Evolutionary conservation across 176 grass and related monocot genomes (phyloP).

Genomic region (Lolium rigidum): DNA sequence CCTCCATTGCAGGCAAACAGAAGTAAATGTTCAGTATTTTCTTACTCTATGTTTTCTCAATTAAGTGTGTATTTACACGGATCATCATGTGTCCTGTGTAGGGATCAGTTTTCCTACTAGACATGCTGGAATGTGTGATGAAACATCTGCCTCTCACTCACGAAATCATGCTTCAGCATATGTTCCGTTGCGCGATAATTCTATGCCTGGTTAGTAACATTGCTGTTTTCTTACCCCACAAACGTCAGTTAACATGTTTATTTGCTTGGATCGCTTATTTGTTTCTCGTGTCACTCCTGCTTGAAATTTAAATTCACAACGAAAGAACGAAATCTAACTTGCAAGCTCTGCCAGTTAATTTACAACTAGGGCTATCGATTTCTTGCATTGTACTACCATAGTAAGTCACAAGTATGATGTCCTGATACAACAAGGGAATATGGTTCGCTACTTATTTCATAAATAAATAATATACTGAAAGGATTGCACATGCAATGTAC

Average conservation of each 20-base stretch:
- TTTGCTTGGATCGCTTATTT: not conserved
- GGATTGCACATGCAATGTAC: not conserved
- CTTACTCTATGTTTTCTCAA: not conserved
- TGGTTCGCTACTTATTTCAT: not conserved
- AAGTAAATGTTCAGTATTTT: slow-evolving; percentile 4
- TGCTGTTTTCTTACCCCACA: not conserved
- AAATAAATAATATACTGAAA: not conserved
- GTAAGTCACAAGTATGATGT: not conserved
- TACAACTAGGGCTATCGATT: not conserved
- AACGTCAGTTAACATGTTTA: not conserved
- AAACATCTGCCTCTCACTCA: slow-evolving; percentile 3
- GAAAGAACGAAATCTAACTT: not conserved
- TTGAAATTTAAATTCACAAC: not conserved
- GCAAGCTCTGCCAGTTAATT: not conserved
- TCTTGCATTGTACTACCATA: slow-evolving; percentile 7
- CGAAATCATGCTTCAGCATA: slow-evolving; percentile 10
- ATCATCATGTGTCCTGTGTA: slow-evolving; percentile 3
- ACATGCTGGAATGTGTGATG: not conserved
- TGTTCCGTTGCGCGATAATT: not conserved
- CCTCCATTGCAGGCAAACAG: not conserved
- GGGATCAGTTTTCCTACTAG: not conserved
- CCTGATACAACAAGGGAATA: too few relatives aligned
- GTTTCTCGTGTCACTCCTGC: not conserved
- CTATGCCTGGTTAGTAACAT: not conserved
- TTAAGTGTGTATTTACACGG: not conserved